A percentile compares a stretch with the other conserved stretches of the same genome.
Conservation (phyloP, 768 basidiomycete genomes). For the Russula vinacea region DNA sequence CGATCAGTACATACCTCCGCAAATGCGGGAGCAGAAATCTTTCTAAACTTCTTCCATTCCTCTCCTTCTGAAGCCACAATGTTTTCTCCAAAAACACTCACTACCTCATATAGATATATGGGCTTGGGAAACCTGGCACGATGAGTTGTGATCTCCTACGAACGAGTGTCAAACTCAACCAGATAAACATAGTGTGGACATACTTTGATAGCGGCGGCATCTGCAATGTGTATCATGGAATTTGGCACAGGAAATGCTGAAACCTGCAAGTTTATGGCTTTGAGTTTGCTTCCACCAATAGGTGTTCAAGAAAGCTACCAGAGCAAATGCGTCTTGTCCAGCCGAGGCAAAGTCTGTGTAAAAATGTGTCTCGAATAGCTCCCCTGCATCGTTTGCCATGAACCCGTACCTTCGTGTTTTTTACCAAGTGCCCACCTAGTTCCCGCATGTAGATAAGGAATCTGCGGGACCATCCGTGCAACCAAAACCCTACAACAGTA, state of each 20-base stretch:
- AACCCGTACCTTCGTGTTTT: constrained; percentile 10
- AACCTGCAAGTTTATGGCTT: neutral
- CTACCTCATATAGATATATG: constrained; percentile 40
- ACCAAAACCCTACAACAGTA: neutral
- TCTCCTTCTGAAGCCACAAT: constrained; percentile 62
- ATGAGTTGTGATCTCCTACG: constrained; percentile 49
- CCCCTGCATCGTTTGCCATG: neutral
- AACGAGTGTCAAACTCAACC: constrained; percentile 2
- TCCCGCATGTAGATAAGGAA: neutral
- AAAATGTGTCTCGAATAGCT: too few relatives aligned
- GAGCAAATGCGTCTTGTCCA: constrained; percentile 12
- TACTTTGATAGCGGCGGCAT: constrained; percentile 24
- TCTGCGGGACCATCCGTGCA: neutral
- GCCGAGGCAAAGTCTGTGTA: constrained; percentile 9
- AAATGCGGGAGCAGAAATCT: constrained; percentile 60
- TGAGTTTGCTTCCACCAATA: neutral
- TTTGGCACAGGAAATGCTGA: constrained; percentile 7
- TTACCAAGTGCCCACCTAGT: neutral
- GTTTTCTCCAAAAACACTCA: constrained; percentile 57
- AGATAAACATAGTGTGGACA: neutral
- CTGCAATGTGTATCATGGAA: constrained; percentile 11
- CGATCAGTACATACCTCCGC: constrained; percentile 46
- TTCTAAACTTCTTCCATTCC: constrained; percentile 63
- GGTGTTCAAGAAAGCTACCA: neutral
- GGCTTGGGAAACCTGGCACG: constrained; percentile 48